These are phyloP conservation scores for Phytophthora pinifolia DNA, from an alignment of 352 stramenopile genomes.

Conservation along the genomic window DNA sequence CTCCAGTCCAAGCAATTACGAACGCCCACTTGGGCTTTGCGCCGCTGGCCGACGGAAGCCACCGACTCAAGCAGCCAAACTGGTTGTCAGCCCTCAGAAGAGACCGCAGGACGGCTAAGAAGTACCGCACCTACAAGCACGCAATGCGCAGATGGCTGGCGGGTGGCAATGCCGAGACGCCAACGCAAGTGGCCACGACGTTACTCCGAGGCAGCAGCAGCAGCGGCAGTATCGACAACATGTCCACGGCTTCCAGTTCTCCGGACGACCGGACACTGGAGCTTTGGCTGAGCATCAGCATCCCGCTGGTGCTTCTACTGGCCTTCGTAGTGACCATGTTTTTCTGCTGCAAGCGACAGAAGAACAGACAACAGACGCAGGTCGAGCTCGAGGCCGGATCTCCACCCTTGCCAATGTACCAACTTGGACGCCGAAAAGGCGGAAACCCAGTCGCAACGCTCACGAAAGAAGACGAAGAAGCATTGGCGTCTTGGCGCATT, in stretches of 20 bases:
- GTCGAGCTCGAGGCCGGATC: slow-evolving; percentile 9
- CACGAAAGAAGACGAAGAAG: slow-evolving; percentile 49
- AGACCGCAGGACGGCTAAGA: neutral
- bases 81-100: no score
- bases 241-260: neutral
- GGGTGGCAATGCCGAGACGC: slow-evolving; percentile 13
- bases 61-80: slow-evolving; percentile 8
- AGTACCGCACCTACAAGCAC: neutral
- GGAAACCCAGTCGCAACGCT: slow-evolving; percentile 7
- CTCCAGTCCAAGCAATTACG: slow-evolving; percentile 12
- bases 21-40: slow-evolving; percentile 22
- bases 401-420: slow-evolving; percentile 8
- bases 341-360: slow-evolving; percentile 27
- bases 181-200: slow-evolving; percentile 9
- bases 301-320: slow-evolving; percentile 27
- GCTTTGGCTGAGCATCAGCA: slow-evolving; percentile 36
- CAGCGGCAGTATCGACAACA: neutral
- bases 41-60: slow-evolving; percentile 19
- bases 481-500: slow-evolving; percentile 52
- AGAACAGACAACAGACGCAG: neutral
- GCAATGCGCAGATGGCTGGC: slow-evolving; percentile 27
- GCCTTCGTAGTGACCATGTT: slow-evolving; percentile 24
- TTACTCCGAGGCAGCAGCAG: neutral
- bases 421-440: slow-evolving; percentile 9
- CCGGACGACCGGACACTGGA: slow-evolving; percentile 16